Conservation (phyloP, 345 rosid species). For the Conringia planisiliqua region DNA sequence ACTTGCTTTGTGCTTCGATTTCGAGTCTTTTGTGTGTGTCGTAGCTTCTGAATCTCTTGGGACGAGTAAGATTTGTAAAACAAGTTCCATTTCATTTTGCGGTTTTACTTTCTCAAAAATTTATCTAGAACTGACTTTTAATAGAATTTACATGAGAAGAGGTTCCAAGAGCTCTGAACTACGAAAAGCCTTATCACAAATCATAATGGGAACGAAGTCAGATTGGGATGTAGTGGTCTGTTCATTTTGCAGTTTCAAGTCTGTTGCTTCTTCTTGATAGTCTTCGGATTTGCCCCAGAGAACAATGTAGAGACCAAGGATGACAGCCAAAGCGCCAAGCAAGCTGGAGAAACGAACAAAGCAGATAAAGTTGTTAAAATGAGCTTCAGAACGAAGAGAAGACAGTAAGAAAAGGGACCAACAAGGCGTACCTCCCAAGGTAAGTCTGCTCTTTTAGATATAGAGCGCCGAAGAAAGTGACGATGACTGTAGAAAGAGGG, state of each 20-base stretch:
- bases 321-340: constrained; percentile 46
- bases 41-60: background rate
- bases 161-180: constrained; percentile 31
- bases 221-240: constrained; percentile 9
- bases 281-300: constrained; percentile 73
- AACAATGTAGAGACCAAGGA: constrained; percentile 47
- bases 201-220: constrained; percentile 30
- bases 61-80: constrained; percentile 12
- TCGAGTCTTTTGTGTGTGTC: constrained; percentile 2
- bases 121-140: background rate
- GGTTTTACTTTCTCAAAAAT: background rate
- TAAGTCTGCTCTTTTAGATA: constrained; percentile 51
- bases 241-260: constrained; percentile 30
- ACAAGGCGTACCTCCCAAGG: constrained; percentile 43
- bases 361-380: background rate
- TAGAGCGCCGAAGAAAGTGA: constrained; percentile 46
- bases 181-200: constrained; percentile 22
- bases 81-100: background rate
- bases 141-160: constrained; percentile 23
- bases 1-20: constrained; percentile 19
- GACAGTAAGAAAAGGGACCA: background rate
- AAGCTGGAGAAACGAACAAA: constrained; percentile 33
- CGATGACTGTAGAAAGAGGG: constrained; percentile 57
- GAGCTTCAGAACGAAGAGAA: background rate
- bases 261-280: constrained; percentile 17